Percentiles rank a stretch among this genome's conserved stretches.
phyloP scores from a whole-genome alignment of 352 stramenopile species.

The Phytopythium chamaehyphon region DNA sequence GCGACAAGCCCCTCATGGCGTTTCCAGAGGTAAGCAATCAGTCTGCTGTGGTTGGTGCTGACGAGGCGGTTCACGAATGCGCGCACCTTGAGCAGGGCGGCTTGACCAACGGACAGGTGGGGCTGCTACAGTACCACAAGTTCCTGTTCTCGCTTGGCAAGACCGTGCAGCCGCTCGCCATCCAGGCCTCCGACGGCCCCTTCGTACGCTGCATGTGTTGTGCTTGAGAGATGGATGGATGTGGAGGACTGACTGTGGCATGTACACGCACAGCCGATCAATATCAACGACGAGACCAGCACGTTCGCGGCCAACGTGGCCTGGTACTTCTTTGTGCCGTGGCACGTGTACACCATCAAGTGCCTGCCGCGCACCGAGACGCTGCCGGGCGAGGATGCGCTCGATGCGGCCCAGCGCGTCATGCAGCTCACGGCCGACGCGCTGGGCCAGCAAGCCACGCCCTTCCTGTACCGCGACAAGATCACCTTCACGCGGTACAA shows the following conservation, averaged over 20 bases:
- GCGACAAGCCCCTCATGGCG: conserved; percentile 45
- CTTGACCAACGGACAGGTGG: conserved; percentile 59
- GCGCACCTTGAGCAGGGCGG: conserved; percentile 24
- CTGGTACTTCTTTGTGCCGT: conserved; percentile 71
- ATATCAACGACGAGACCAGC: conserved; percentile 78
- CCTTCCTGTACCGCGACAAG: conserved; percentile 74
- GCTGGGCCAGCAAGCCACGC: conserved; percentile 48
- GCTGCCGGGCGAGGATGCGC: conserved; percentile 32
- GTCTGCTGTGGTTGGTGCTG: background rate
- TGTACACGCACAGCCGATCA: conserved; percentile 39
- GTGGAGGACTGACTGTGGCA: background rate
- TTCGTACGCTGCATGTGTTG: conserved; percentile 37
- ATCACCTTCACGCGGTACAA: conserved; percentile 61
- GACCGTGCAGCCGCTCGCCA: conserved; percentile 55
- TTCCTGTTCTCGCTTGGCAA: conserved; percentile 73
- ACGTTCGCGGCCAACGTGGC: conserved; percentile 70
- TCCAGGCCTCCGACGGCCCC: conserved; percentile 53
- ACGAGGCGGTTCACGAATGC: background rate
- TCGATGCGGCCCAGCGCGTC: conserved; percentile 54
- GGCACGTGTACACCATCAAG: conserved; percentile 64
- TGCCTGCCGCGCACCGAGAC: conserved; percentile 37
- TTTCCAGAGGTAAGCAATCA: conserved; percentile 46
- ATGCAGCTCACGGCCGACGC: conserved; percentile 50
- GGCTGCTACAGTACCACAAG: conserved; percentile 73
- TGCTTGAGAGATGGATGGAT: background rate